These are phyloP conservation scores for Erysiphe neolycopersici DNA, from an alignment of 2,329 filamentous ascomycete species.

Conservation along the genomic window DNA sequence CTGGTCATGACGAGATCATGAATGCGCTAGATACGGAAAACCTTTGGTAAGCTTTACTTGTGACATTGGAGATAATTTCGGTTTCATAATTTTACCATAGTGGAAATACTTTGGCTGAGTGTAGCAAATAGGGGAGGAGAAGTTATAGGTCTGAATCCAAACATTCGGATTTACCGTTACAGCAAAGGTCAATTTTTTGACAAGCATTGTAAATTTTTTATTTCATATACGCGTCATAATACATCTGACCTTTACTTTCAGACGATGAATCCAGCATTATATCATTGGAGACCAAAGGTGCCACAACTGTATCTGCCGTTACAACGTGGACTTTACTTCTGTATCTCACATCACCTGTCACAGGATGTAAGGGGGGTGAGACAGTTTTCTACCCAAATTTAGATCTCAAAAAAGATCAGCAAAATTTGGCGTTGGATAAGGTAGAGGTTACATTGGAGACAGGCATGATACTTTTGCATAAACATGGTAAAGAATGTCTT, in stretches of 20 bases:
- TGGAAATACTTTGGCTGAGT: background rate
- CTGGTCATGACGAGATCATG: slow-evolving; percentile 8
- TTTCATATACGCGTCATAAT: slow-evolving; percentile 1
- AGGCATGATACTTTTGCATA: slow-evolving; percentile 68
- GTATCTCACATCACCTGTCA: slow-evolving; percentile 52
- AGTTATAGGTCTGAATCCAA: slow-evolving; percentile 60
- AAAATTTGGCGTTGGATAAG: slow-evolving; percentile 11
- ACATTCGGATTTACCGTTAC: slow-evolving; percentile 77
- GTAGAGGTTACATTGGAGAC: slow-evolving; percentile 50
- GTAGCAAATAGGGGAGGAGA: slow-evolving; percentile 43
- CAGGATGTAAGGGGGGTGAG: slow-evolving; percentile 61
- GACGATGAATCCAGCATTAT: slow-evolving; percentile 72
- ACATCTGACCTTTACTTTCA: slow-evolving; percentile 14
- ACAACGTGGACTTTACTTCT: slow-evolving; percentile 85
- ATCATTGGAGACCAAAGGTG: slow-evolving; percentile 22
- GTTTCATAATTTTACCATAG: no score
- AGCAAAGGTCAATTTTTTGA: slow-evolving; percentile 71
- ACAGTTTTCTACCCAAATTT: slow-evolving; percentile 73
- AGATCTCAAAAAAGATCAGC: slow-evolving; percentile 15
- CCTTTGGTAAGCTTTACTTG: slow-evolving; percentile 8
- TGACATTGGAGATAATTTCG: no score
- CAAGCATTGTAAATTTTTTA: slow-evolving; percentile 48
- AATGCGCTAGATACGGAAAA: slow-evolving; percentile 8
- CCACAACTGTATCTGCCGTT: slow-evolving; percentile 22
- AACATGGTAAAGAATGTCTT: slow-evolving; percentile 71